Conservation (phyloP, 2,329 filamentous ascomycete species). For the Pseudonectria foliicola region DNA sequence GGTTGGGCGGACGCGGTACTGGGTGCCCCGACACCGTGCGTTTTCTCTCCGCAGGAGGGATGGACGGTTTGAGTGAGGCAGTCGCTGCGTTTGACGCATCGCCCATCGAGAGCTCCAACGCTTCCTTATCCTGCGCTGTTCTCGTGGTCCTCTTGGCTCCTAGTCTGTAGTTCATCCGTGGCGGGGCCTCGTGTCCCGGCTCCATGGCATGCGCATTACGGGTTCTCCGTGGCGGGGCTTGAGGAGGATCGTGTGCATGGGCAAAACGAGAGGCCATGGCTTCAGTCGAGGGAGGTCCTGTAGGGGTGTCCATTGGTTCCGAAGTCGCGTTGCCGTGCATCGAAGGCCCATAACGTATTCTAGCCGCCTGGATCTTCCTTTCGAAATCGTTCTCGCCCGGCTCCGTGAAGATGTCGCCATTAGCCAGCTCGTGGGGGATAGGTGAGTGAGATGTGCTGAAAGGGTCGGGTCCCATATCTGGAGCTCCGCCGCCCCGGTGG, state of each 20-base stretch:
- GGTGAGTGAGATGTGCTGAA: constrained; percentile 41
- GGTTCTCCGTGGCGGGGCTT: constrained; percentile 45
- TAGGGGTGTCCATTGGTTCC: constrained; percentile 59
- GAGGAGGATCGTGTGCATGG: constrained; percentile 38
- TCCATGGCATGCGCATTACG: constrained; percentile 48
- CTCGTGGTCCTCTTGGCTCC: constrained; percentile 36
- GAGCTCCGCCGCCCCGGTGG: constrained; percentile 30
- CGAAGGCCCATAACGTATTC: constrained; percentile 36
- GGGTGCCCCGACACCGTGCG: constrained; percentile 85
- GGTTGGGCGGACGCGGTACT: constrained; percentile 43
- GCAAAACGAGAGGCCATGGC: constrained; percentile 15
- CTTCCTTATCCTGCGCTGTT: constrained; percentile 28
- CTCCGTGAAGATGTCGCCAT: constrained; percentile 34
- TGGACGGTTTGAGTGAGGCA: constrained; percentile 31
- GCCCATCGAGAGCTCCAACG: constrained; percentile 32
- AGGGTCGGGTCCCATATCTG: constrained; percentile 38
- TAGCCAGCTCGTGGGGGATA: constrained; percentile 35
- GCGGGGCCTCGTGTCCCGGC: constrained; percentile 48
- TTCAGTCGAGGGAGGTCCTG: constrained; percentile 18
- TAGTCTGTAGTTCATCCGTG: constrained; percentile 56
- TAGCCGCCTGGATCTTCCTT: constrained; percentile 47
- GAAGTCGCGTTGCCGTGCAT: constrained; percentile 32
- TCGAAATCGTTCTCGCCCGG: constrained; percentile 47
- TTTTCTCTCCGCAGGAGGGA: constrained; percentile 62
- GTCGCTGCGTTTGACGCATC: constrained; percentile 33